These are phyloP conservation scores for Leccinum rimulosum DNA, from an alignment of 768 basidiomycete genomes.

Conservation along the genomic window DNA sequence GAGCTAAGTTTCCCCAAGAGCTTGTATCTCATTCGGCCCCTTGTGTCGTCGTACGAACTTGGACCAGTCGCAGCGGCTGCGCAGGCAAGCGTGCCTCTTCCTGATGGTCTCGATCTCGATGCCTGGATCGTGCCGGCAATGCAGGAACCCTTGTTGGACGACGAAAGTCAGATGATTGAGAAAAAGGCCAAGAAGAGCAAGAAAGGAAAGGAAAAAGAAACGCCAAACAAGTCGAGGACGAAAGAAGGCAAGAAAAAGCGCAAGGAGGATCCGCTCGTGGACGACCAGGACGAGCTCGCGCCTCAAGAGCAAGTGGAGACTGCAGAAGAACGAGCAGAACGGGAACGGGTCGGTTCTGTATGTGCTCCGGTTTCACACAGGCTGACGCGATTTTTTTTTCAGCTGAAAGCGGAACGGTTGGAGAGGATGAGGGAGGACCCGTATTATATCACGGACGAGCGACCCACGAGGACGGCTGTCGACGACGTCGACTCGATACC, in stretches of 20 bases:
- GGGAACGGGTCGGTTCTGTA: conserved; percentile 55
- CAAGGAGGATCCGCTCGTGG: conserved; percentile 20
- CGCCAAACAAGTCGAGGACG: conserved; percentile 21
- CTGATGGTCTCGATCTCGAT: conserved; percentile 85
- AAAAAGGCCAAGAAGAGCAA: conserved; percentile 42
- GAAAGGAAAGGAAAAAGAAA: conserved; percentile 47
- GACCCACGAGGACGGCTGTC: conserved; percentile 34
- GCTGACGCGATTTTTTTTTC: conserved; percentile 10
- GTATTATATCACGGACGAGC: conserved; percentile 80
- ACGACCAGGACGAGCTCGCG: no score
- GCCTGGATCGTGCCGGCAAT: conserved; percentile 75
- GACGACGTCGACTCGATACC: conserved; percentile 91
- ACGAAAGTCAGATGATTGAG: conserved; percentile 37
- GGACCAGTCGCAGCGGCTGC: conserved; percentile 81
- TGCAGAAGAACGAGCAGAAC: conserved; percentile 55
- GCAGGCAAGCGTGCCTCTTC: conserved; percentile 77
- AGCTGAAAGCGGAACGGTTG: conserved; percentile 76
- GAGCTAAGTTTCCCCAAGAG: conserved; percentile 79
- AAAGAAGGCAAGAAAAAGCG: conserved; percentile 48
- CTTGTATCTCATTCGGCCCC: conserved; percentile 77
- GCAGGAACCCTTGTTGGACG: conserved; percentile 28
- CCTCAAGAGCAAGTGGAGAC: conserved; percentile 49
- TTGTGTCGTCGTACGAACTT: conserved; percentile 76
- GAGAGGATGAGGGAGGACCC: conserved; percentile 84
- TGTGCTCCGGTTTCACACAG: background rate